These are phyloP conservation scores for Termitomyces sp. DNA, from an alignment of 768 basidiomycete species.

Conservation along the genomic window DNA sequence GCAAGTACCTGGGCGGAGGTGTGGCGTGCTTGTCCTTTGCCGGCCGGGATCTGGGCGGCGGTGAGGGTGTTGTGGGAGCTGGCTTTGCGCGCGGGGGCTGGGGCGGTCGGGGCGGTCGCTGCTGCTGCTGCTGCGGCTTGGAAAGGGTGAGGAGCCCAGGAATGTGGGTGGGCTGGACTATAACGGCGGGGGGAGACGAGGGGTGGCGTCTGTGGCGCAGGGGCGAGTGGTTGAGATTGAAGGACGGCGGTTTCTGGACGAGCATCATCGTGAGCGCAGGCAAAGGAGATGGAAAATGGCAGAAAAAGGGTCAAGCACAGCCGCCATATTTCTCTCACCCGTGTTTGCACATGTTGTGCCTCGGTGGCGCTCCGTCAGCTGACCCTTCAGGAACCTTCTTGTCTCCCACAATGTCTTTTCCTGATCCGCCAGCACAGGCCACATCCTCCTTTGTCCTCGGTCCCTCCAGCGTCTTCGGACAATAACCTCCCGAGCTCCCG, in stretches of 20 bases:
- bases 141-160: slow-evolving; percentile 71
- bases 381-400: neutral
- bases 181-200: slow-evolving; percentile 58
- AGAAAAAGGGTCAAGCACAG: slow-evolving; percentile 8
- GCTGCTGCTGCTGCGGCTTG: slow-evolving; percentile 28
- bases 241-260: slow-evolving; percentile 38
- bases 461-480: neutral
- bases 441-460: neutral
- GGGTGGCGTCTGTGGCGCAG: slow-evolving; percentile 60
- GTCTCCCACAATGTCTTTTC: neutral
- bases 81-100: neutral
- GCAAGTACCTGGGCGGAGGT: neutral
- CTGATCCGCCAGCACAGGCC: neutral
- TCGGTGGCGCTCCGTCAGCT: slow-evolving; percentile 13
- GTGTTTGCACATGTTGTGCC: slow-evolving; percentile 21
- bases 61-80: slow-evolving; percentile 12
- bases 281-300: slow-evolving; percentile 8
- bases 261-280: slow-evolving; percentile 36
- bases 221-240: slow-evolving; percentile 22
- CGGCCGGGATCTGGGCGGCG: neutral
- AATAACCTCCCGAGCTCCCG: neutral
- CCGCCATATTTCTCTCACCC: slow-evolving; percentile 11
- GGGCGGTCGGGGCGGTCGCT: neutral
- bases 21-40: neutral
- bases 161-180: slow-evolving; percentile 66